phyloP scores from a whole-genome alignment of 495 filamentous ascomycete genomes.

The Penicillium samsonianum region DNA sequence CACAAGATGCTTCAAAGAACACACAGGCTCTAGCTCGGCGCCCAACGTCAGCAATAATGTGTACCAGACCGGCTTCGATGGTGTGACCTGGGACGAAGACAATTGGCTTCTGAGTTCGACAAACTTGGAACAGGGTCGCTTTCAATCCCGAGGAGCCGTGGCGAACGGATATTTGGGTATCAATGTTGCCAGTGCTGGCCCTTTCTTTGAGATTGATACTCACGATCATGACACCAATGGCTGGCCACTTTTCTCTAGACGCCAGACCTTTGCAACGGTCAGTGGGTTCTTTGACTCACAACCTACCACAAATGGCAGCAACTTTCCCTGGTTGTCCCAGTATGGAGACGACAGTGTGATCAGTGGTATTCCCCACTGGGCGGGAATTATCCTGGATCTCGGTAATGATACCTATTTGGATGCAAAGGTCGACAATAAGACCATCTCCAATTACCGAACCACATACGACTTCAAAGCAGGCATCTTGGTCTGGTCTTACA shows the following conservation, averaged over 20 bases:
- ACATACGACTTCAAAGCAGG: conserved; percentile 64
- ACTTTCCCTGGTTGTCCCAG: conserved; percentile 71
- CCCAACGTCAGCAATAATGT: conserved; percentile 30
- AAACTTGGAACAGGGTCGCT: conserved; percentile 58
- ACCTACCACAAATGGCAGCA: conserved; percentile 60
- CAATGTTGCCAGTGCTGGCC: conserved; percentile 63
- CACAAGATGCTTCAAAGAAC: conserved; percentile 15
- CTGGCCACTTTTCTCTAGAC: conserved; percentile 69
- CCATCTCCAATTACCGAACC: conserved; percentile 62
- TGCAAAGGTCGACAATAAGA: conserved; percentile 59
- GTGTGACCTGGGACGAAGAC: conserved; percentile 63
- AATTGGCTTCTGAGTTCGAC: conserved; percentile 62
- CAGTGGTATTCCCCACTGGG: conserved; percentile 72
- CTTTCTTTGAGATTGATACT: conserved; percentile 63
- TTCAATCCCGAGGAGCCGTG: conserved; percentile 62
- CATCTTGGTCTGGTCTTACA: conserved; percentile 63
- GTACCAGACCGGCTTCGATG: conserved; percentile 50
- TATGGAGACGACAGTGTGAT: conserved; percentile 75
- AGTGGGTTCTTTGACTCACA: conserved; percentile 73
- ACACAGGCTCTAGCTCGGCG: conserved; percentile 12
- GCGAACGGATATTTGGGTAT: conserved; percentile 65
- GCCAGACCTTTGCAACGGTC: conserved; percentile 73
- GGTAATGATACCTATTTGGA: conserved; percentile 56
- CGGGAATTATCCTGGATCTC: conserved; percentile 60
- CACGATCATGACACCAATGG: conserved; percentile 64